A percentile compares a stretch with the other conserved stretches of the same genome.
These are phyloP conservation scores for Pichia sp. DNA, from an alignment of 1,139 yeast genomes.

Conservation along the genomic window DNA sequence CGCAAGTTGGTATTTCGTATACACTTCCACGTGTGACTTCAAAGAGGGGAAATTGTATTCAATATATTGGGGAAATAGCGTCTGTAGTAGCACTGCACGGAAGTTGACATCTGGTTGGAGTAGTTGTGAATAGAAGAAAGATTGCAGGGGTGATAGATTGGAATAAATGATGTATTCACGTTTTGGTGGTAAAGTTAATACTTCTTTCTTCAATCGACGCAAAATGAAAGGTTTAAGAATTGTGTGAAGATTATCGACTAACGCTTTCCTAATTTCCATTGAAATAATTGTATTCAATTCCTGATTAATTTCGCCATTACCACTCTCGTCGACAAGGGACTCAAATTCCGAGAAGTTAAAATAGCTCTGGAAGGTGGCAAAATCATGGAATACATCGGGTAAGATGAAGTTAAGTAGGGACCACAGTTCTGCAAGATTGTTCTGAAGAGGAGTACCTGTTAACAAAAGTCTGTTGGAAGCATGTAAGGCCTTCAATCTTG, in stretches of 20 bases:
- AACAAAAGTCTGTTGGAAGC: conserved; percentile 66
- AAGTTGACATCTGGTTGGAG: conserved; percentile 3
- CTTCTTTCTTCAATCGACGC: conserved; percentile 73
- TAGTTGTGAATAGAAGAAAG: conserved; percentile 7
- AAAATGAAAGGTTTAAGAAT: conserved; percentile 82
- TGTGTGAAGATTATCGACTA: conserved; percentile 74
- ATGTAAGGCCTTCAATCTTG: conserved; percentile 57
- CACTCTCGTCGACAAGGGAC: conserved; percentile 28
- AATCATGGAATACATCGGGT: conserved; percentile 89
- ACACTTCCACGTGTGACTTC: conserved; percentile 1
- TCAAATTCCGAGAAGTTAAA: conserved; percentile 67
- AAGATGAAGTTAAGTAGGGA: conserved; percentile 78
- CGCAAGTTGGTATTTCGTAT: neutral
- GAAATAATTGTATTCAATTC: conserved; percentile 42
- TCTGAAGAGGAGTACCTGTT: conserved; percentile 93
- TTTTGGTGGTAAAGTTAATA: conserved; percentile 73
- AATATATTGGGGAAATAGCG: conserved; percentile 36
- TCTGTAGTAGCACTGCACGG: conserved; percentile 24
- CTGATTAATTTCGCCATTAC: conserved; percentile 25
- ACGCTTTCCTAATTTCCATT: conserved; percentile 52
- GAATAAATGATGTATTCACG: conserved; percentile 81
- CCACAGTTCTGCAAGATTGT: conserved; percentile 86
- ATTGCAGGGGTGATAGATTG: conserved; percentile 55
- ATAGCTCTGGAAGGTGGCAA: conserved; percentile 88
- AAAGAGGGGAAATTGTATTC: conserved; percentile 32